Conservation (phyloP, 345 rosid genomes). For the Eucalyptus erythrocorys region DNA sequence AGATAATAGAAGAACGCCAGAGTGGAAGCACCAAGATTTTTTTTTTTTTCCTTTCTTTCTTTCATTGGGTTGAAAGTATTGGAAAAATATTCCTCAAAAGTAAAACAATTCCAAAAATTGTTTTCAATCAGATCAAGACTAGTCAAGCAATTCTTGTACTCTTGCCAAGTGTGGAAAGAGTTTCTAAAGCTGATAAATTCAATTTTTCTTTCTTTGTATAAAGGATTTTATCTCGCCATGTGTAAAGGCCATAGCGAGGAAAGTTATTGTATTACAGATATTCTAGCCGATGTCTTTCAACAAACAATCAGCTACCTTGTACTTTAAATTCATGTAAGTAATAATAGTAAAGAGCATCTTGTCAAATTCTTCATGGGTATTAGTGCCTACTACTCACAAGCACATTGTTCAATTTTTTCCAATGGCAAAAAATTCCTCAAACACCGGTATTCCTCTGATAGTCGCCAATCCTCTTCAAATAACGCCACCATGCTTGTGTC, state of each 20-base stretch:
- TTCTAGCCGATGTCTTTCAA: neutral
- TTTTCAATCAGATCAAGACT: neutral
- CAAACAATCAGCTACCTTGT: neutral
- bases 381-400: neutral
- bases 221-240: neutral
- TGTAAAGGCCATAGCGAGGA: neutral
- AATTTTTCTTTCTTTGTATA: too few relatives aligned
- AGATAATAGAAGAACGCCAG: neutral
- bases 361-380: neutral
- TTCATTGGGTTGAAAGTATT: neutral
- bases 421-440: neutral
- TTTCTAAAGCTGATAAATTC: neutral
- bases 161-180: neutral
- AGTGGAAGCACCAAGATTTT: neutral
- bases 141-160: neutral
- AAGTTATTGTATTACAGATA: neutral
- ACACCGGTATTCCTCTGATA: neutral
- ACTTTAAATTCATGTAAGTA: neutral
- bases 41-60: neutral
- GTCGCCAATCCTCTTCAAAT: neutral
- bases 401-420: neutral
- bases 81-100: too few relatives aligned
- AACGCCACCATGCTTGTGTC: neutral
- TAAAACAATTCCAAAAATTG: too few relatives aligned
- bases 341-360: neutral